Conservation (phyloP, 495 filamentous ascomycete genomes). For the Aspergillus leporis region DNA sequence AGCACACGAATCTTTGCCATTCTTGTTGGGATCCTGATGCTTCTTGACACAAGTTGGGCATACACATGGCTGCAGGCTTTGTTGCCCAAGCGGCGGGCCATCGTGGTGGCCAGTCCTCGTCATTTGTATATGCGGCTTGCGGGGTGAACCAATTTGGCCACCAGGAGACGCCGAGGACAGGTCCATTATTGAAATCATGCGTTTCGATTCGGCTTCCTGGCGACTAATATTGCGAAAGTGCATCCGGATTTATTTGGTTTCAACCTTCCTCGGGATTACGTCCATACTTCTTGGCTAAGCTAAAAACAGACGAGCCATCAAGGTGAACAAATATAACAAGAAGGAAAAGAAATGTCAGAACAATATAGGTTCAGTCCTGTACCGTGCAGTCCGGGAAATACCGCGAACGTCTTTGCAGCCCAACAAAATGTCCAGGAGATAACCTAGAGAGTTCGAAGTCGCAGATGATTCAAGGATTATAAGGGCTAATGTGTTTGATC, state of each 20-base stretch:
- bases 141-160: constrained; percentile 1
- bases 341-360: not conserved
- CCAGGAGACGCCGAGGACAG: not conserved
- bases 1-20: constrained; percentile 21
- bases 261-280: not conserved
- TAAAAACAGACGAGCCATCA: constrained; percentile 1
- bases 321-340: not conserved
- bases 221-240: not conserved
- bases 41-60: constrained; percentile 28
- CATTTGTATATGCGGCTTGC: constrained; percentile 2
- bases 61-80: constrained; percentile 31
- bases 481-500: not conserved
- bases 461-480: not conserved
- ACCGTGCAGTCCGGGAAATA: not conserved
- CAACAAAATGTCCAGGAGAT: not conserved
- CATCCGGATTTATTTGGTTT: not conserved
- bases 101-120: constrained; percentile 21
- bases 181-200: not conserved
- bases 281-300: not conserved
- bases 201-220: not conserved
- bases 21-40: constrained; percentile 13
- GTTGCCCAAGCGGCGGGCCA: constrained; percentile 29
- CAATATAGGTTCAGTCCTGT: not conserved
- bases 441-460: not conserved
- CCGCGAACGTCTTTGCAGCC: not conserved